These are phyloP conservation scores for Elymus sibiricus DNA, from an alignment of 176 grass and related monocot genomes.

Conservation along the genomic window DNA sequence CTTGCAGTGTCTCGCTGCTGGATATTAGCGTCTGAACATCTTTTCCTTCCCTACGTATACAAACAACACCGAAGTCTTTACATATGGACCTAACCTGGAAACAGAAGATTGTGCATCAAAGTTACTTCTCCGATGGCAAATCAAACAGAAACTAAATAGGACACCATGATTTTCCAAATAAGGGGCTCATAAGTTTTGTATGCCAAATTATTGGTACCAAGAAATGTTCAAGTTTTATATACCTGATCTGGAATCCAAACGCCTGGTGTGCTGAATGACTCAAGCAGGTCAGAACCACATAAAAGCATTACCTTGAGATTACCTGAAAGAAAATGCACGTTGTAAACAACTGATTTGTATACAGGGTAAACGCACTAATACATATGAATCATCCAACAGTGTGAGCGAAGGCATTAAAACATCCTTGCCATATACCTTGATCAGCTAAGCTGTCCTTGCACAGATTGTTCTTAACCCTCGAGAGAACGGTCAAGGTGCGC, in stretches of 20 bases:
- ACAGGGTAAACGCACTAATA: background rate
- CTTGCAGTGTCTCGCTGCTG: constrained; percentile 41
- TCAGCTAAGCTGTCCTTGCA: constrained; percentile 36
- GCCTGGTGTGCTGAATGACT: constrained; percentile 65
- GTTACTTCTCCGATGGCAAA: background rate
- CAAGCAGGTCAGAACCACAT: constrained; percentile 87
- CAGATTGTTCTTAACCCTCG: constrained; percentile 41
- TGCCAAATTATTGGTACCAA: background rate
- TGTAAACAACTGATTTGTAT: background rate
- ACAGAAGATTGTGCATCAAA: background rate
- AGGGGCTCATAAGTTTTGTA: background rate
- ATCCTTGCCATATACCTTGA: constrained; percentile 38
- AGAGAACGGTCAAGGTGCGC: constrained; percentile 68
- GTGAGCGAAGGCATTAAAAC: background rate
- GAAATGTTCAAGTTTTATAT: background rate
- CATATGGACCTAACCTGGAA: constrained; percentile 73
- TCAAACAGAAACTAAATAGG: background rate
- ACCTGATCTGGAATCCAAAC: constrained; percentile 94
- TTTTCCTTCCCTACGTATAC: constrained; percentile 77
- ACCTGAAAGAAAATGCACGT: constrained; percentile 26
- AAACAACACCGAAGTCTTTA: constrained; percentile 67
- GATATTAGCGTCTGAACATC: constrained; percentile 58
- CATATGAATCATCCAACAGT: background rate
- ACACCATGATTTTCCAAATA: background rate
- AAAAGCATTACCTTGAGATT: constrained; percentile 70